Evolutionary conservation across 352 stramenopile species (phyloP).

Genomic region (Globisporangium iwayamae): DNA sequence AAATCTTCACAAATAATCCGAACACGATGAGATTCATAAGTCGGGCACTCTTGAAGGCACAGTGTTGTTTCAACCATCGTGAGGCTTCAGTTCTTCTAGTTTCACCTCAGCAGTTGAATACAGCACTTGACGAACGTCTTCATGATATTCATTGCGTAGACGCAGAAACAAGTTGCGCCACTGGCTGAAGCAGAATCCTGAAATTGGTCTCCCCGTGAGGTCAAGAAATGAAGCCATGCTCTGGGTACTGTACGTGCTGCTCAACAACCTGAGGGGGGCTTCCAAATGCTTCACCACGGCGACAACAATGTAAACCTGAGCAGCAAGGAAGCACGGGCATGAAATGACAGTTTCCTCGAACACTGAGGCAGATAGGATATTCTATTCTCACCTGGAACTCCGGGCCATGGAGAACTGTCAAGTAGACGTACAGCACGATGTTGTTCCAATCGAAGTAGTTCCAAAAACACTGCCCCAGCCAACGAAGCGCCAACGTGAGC

Average conservation of each 20-base stretch:
- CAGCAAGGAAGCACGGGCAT: background rate
- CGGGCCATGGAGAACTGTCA: slow-evolving; percentile 48
- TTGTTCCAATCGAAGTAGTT: slow-evolving; percentile 71
- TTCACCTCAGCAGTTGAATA: background rate
- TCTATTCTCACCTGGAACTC: slow-evolving; percentile 48
- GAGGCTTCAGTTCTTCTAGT: background rate
- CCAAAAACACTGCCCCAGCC: slow-evolving; percentile 61
- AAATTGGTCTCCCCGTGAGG: slow-evolving; percentile 38
- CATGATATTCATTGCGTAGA: slow-evolving; percentile 49
- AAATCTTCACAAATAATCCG: too few species aligned
- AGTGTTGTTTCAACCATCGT: background rate
- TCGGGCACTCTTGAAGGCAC: too few species aligned
- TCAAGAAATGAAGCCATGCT: slow-evolving; percentile 29
- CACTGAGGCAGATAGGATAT: background rate
- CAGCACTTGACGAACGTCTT: slow-evolving; percentile 20
- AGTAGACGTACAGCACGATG: slow-evolving; percentile 44
- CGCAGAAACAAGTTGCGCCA: slow-evolving; percentile 38
- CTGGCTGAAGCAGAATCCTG: slow-evolving; percentile 39
- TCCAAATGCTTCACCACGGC: slow-evolving; percentile 49
- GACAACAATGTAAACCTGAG: slow-evolving; percentile 50
- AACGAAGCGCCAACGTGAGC: slow-evolving; percentile 38
- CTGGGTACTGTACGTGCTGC: slow-evolving; percentile 21
- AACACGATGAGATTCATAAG: too few species aligned
- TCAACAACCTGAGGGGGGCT: slow-evolving; percentile 30
- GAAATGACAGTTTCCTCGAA: background rate